Evolutionary conservation across 169 alveolate species (phyloP), one percentile per base, ranked within the genome.

Genomic region (Neospora caninum): DNA sequence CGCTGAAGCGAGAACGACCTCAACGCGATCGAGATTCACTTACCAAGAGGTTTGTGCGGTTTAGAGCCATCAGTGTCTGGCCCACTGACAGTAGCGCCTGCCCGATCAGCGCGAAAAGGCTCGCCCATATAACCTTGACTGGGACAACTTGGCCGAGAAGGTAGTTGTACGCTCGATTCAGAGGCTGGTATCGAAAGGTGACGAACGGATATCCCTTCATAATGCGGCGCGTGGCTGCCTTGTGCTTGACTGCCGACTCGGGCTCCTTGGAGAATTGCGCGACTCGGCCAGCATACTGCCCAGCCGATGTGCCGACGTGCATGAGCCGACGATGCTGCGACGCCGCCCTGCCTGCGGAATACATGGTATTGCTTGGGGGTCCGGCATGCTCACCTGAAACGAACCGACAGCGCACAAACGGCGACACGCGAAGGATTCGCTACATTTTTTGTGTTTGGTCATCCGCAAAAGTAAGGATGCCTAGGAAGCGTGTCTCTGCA

Each of bases 201-300:
- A 78, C 45, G 86, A 78, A 78, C 86, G 86, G 86, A 38, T 78
- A 78, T 16, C 86, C 86, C 42, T 13, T 78, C 13, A n/a, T 20
- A n/a, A 78, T 2, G 20, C 86, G 86, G 45, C n/a, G n/a, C 86
- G n/a, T n/a, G 42, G 86, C 86, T 38, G 39, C 0, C 86, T 78
- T 78, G 86, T 78, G 86, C 27, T 78, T 78, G 39, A 38, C 27
- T 25, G 45, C 86, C 18, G 45, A 16, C 7, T 18, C 22, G 13
- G 86, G 86, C 10, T 78, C 86, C 86, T 78, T 78, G n/a, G 86
- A 78, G n/a, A 78, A 78, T 43, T 78, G 86, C 45, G 22, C 86
- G 31, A 78, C 86, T 4, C 86, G 7, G 41, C 86, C 86, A n/a
- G 86, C 86, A n/a, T 78, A 78, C 86, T 36, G 45, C 1, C 13